A percentile compares a stretch with the other conserved stretches of the same genome.
These are phyloP conservation scores for Chaetomium sp. DNA, from an alignment of 2,329 filamentous ascomycete genomes.

Conservation along the genomic window DNA sequence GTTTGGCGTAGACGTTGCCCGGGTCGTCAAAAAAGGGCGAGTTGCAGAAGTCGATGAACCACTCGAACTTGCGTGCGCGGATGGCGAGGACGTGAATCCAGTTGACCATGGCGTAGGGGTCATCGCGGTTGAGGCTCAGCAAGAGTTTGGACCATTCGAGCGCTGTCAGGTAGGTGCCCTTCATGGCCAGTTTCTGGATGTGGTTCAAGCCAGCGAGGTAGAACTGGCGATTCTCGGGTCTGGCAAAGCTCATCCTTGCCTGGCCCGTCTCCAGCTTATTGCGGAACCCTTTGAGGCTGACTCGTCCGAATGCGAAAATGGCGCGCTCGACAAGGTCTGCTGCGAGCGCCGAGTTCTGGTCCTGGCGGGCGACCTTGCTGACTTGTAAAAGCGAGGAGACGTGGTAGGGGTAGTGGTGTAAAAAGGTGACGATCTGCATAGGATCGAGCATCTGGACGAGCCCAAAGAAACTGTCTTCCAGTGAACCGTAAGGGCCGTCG, in stretches of 20 bases:
- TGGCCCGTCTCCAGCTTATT: slow-evolving; percentile 74
- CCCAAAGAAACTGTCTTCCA: slow-evolving; percentile 75
- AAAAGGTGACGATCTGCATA: slow-evolving; percentile 74
- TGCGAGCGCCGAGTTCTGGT: slow-evolving; percentile 82
- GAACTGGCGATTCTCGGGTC: slow-evolving; percentile 88
- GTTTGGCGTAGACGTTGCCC: slow-evolving; percentile 62
- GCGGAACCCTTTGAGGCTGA: slow-evolving; percentile 80
- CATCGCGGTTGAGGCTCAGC: slow-evolving; percentile 70
- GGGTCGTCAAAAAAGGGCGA: slow-evolving; percentile 46
- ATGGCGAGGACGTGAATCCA: slow-evolving; percentile 83
- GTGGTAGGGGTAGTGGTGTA: slow-evolving; percentile 81
- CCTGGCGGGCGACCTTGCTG: slow-evolving; percentile 87
- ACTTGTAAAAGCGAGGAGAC: slow-evolving; percentile 93
- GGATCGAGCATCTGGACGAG: slow-evolving; percentile 85
- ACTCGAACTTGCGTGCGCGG: slow-evolving; percentile 74
- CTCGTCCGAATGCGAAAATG: slow-evolving; percentile 89
- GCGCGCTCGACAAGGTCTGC: slow-evolving; percentile 88
- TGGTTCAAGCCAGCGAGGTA: slow-evolving; percentile 91
- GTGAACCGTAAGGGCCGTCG: slow-evolving; percentile 69
- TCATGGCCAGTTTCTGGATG: slow-evolving; percentile 79
- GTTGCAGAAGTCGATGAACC: slow-evolving; percentile 71
- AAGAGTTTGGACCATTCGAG: slow-evolving; percentile 92
- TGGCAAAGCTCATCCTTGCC: slow-evolving; percentile 76
- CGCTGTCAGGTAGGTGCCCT: slow-evolving; percentile 91
- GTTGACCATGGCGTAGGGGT: slow-evolving; percentile 82